Conservation (phyloP, 305 asterid genomes). For the Solanum chacoense region DNA sequence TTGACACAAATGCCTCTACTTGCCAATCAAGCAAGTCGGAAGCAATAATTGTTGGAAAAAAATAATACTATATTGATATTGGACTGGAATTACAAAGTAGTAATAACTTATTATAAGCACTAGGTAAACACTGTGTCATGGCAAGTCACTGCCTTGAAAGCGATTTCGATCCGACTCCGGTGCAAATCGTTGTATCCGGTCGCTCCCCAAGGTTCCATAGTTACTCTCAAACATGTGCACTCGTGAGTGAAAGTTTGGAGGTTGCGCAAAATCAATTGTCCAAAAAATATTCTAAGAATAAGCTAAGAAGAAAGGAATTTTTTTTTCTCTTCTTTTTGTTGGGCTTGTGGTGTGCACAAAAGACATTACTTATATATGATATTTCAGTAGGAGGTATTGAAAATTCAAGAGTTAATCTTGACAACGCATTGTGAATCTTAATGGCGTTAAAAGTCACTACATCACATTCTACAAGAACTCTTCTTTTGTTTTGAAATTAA, state of each 20-base stretch:
- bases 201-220: neutral
- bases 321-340: neutral
- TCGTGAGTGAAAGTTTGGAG: neutral
- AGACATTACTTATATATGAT: neutral
- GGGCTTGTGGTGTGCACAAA: neutral
- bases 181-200: neutral
- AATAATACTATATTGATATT: neutral
- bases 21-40: neutral
- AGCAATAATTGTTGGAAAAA: neutral
- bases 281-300: neutral
- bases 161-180: neutral
- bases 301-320: neutral
- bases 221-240: neutral
- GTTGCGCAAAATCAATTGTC: neutral
- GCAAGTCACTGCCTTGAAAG: neutral
- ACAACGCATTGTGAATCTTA: neutral
- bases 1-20: neutral
- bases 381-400: neutral
- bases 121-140: neutral
- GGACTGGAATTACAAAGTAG: neutral
- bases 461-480: neutral
- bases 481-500: too few relatives aligned
- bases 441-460: neutral
- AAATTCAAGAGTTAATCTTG: neutral
- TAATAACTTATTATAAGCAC: neutral